These are phyloP conservation scores for Acorus gramineus DNA, from an alignment of 106 monocot genomes.

Conservation along the genomic window DNA sequence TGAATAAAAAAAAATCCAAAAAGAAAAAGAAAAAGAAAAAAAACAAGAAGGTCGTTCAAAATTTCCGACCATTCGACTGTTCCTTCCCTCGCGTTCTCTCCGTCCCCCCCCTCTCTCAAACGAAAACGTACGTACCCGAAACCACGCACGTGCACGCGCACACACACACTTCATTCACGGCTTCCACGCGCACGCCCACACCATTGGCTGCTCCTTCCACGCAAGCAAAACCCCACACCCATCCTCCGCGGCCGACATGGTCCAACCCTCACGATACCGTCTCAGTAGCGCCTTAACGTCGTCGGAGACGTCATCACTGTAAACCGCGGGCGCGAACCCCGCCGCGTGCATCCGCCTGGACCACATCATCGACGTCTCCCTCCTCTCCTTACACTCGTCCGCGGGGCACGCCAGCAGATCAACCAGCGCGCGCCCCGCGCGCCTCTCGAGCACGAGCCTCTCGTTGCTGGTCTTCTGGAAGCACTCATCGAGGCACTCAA, in stretches of 20 bases:
- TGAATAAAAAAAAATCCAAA: too few species aligned
- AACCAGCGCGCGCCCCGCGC: constrained; percentile 53
- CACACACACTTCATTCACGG: constrained; percentile 6
- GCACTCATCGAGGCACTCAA: constrained; percentile 67
- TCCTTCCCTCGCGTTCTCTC: too few species aligned
- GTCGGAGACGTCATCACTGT: constrained; percentile 69
- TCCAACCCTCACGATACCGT: constrained; percentile 70
- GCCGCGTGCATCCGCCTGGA: constrained; percentile 33
- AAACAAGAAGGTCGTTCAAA: too few species aligned
- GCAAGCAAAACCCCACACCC: constrained; percentile 45
- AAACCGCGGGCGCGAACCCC: constrained; percentile 39
- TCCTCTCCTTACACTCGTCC: constrained; percentile 41
- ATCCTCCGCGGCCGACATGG: constrained; percentile 18
- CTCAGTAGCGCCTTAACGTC: constrained; percentile 61
- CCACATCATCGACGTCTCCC: constrained; percentile 57
- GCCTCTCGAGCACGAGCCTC: constrained; percentile 54
- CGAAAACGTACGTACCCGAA: too few species aligned
- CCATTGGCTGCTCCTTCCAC: constrained; percentile 71
- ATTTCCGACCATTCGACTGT: too few species aligned
- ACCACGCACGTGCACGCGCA: too few species aligned
- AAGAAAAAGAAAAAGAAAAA: too few species aligned
- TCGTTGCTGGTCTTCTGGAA: constrained; percentile 78
- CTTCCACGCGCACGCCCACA: constrained; percentile 77
- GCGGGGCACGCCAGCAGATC: constrained; percentile 61
- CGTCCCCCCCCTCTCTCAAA: too few species aligned